Conservation (phyloP, 495 filamentous ascomycete genomes). For the Letharia lupina region DNA sequence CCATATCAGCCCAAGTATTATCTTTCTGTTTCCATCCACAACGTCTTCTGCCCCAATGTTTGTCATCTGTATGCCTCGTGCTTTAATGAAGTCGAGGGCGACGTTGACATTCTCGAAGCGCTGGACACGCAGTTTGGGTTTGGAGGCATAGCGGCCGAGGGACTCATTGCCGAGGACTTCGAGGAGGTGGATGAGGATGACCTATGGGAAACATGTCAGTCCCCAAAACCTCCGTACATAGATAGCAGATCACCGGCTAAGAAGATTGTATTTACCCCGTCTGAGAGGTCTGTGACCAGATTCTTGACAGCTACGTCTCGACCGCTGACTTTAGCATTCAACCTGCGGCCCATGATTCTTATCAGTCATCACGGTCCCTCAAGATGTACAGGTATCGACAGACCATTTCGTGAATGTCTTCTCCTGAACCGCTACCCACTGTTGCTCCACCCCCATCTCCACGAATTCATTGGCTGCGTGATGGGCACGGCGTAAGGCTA, state of each 20-base stretch:
- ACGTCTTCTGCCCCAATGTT: slow-evolving; percentile 99
- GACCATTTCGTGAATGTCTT: slow-evolving; percentile 99
- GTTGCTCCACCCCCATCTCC: slow-evolving; percentile 64
- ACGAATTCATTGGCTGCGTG: slow-evolving; percentile 12
- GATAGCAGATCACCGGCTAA: not conserved
- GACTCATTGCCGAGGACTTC: slow-evolving; percentile 91
- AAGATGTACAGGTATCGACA: slow-evolving; percentile 19
- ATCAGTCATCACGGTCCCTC: not conserved
- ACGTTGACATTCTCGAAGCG: slow-evolving; percentile 98
- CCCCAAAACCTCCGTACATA: not conserved
- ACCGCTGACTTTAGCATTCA: slow-evolving; percentile 85
- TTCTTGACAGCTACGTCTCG: slow-evolving; percentile 71
- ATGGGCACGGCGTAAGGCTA: not conserved
- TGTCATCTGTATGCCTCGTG: slow-evolving; percentile 86
- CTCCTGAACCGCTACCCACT: slow-evolving; percentile 93
- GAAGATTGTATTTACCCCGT: slow-evolving; percentile 59
- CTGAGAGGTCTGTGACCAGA: slow-evolving; percentile 78
- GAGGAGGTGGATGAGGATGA: slow-evolving; percentile 89
- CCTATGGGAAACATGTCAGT: slow-evolving; percentile 39
- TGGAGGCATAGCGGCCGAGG: slow-evolving; percentile 90
- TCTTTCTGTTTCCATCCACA: slow-evolving; percentile 95
- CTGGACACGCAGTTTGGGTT: slow-evolving; percentile 92
- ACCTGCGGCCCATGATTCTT: slow-evolving; percentile 43
- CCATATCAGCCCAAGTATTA: slow-evolving; percentile 95
- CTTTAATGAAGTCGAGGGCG: slow-evolving; percentile 85